A percentile compares a stretch with the other conserved stretches of the same genome.
Conservation (phyloP, 441 rosid species). For the Iberis amara region DNA sequence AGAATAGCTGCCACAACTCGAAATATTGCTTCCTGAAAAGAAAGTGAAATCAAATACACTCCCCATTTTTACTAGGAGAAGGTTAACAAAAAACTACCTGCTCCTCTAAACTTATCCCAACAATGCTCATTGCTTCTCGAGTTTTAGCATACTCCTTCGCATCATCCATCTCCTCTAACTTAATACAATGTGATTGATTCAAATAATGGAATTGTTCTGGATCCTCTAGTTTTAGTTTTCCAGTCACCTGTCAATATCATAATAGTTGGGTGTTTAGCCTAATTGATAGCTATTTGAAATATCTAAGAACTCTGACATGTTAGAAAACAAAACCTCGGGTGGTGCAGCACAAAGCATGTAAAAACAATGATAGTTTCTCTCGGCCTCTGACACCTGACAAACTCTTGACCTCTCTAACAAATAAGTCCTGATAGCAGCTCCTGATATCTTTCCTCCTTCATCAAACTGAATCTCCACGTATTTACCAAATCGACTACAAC, state of each 20-base stretch:
- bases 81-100: conserved; percentile 49
- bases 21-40: conserved; percentile 67
- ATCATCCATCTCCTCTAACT: conserved; percentile 77
- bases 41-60: conserved; percentile 24
- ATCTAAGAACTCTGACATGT: conserved; percentile 17
- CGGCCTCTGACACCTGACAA: conserved; percentile 91
- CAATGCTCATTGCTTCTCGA: conserved; percentile 84
- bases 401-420: conserved; percentile 95
- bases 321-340: conserved; percentile 49
- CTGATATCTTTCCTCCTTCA: conserved; percentile 71
- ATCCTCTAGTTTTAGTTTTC: conserved; percentile 56
- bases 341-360: conserved; percentile 99
- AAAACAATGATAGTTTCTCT: conserved; percentile 97
- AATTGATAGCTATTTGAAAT: conserved; percentile 7
- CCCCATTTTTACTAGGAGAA: conserved; percentile 12
- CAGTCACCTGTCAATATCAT: conserved; percentile 46
- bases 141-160: conserved; percentile 71
- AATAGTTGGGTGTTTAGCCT: conserved; percentile 7
- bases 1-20: conserved; percentile 80
- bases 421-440: conserved; percentile 96
- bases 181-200: conserved; percentile 79
- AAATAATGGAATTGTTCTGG: conserved; percentile 81
- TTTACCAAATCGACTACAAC: conserved; percentile 89
- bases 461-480: conserved; percentile 98
- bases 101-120: conserved; percentile 78